Conservation (phyloP, 1,139 yeast genomes). For the Suhomyces coccinellae region DNA sequence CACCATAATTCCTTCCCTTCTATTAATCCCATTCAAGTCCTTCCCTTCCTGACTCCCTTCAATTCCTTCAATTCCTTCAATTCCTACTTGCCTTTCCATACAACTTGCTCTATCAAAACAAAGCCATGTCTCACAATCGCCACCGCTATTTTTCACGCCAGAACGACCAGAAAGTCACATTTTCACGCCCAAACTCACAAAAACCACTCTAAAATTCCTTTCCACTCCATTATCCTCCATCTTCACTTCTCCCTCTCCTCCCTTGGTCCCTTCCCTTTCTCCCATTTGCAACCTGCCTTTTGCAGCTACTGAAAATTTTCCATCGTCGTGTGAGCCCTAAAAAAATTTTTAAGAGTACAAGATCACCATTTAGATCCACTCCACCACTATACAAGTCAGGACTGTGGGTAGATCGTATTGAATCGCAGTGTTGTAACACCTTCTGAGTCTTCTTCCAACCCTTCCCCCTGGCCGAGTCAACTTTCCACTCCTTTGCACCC, state of each 20-base stretch:
- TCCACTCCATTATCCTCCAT: neutral
- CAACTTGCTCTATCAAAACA: no score
- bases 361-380: conserved; percentile 3
- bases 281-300: conserved; percentile 1
- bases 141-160: no score
- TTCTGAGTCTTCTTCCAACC: neutral
- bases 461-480: neutral
- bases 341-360: conserved; percentile 10
- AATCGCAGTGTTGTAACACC: neutral
- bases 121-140: neutral
- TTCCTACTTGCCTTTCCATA: no score
- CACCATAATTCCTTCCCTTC: no score
- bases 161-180: no score
- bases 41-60: no score
- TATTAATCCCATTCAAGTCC: no score
- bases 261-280: neutral
- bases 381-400: neutral
- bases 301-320: conserved; percentile 10
- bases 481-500: neutral
- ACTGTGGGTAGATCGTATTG: neutral
- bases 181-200: no score
- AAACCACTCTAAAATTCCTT: neutral
- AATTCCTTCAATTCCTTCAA: no score
- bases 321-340: conserved; percentile 14
- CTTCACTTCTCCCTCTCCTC: neutral